Base-by-base conservation (phyloP, 129 eudicot genomes). In the Escallonia herrerae region DNA sequence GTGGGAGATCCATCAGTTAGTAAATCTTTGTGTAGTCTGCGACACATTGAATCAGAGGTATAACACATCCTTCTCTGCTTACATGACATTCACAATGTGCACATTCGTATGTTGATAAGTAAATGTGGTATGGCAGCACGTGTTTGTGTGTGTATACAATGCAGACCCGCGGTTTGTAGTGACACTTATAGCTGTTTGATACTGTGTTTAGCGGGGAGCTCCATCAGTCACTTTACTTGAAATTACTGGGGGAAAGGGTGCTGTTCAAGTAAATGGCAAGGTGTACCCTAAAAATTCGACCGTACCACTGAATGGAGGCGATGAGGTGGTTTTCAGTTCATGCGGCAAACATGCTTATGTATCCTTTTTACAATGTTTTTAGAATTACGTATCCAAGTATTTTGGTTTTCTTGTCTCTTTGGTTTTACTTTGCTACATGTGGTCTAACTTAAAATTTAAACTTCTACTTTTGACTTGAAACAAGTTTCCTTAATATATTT, bases 301-400 rank as follows among this genome's bases (percentile, higher is more conserved):
- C 6, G 57, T 85, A 52, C 90, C 80, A 7, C 76, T 91, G 39
- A 81, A 68, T 61, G 89, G 82, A 47, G 96, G 98, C 58, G 98
- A 93, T 69, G 98, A 88, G 76, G 84, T 93, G 72, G 83, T 88
- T 44, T 93, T 93, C 64, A 80, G 89, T 72, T 76, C 86, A 61
- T 72, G 91, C 0, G 96, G 86, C 38, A 76, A 81, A 64, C 90
- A 88, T 79, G 85, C 96, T 67, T 93, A 93, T 63, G 97, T 91
- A 91, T 91, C 95, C 97, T 84, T 80, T 43, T n/a, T 22, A 54
- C 12, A 6, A 0, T 47, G 43, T 51, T 62, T 62, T 52, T 8
- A 10, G 52, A 59, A 51, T 7, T 48, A 43, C 3, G 11, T 2
- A 48, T 22, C 33, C 33, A 22, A 22, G 33, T 60, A 33, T 58